Conservation (phyloP, 768 basidiomycete species). For the Melanogaster broomeanus region DNA sequence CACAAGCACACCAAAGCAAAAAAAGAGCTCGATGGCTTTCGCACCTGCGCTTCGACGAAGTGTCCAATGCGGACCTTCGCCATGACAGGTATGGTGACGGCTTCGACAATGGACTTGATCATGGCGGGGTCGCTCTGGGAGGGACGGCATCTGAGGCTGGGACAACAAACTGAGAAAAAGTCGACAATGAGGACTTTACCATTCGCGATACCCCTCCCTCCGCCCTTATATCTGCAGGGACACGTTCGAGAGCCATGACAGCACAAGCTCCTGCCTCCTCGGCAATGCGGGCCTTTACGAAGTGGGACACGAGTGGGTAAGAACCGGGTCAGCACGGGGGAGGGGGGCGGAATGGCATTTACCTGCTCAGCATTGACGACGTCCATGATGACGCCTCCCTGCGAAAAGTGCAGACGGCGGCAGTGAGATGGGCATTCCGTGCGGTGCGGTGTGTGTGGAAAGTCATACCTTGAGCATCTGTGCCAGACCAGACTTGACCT, state of each 20-base stretch:
- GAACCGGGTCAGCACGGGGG: constrained; percentile 21
- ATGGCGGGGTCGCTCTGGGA: constrained; percentile 86
- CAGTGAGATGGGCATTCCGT: constrained; percentile 4
- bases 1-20: neutral
- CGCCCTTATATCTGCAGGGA: constrained; percentile 92
- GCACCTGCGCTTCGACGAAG: constrained; percentile 92
- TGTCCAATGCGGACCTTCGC: constrained; percentile 96
- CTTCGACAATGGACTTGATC: constrained; percentile 94
- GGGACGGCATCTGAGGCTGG: neutral
- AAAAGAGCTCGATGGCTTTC: constrained; percentile 1
- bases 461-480: constrained; percentile 89
- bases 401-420: neutral
- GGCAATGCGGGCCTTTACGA: constrained; percentile 82
- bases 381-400: constrained; percentile 96
- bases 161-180: neutral
- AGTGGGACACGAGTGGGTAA: constrained; percentile 8
- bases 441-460: constrained; percentile 5
- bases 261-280: constrained; percentile 98
- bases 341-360: neutral
- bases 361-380: constrained; percentile 80
- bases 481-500: constrained; percentile 93
- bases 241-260: constrained; percentile 95
- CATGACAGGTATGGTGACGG: constrained; percentile 98
- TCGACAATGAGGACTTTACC: constrained; percentile 44
- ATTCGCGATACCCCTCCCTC: constrained; percentile 96